Conservation (phyloP, 805 yeast species). For the Cyberlindnera nakhonratchasimensis region DNA sequence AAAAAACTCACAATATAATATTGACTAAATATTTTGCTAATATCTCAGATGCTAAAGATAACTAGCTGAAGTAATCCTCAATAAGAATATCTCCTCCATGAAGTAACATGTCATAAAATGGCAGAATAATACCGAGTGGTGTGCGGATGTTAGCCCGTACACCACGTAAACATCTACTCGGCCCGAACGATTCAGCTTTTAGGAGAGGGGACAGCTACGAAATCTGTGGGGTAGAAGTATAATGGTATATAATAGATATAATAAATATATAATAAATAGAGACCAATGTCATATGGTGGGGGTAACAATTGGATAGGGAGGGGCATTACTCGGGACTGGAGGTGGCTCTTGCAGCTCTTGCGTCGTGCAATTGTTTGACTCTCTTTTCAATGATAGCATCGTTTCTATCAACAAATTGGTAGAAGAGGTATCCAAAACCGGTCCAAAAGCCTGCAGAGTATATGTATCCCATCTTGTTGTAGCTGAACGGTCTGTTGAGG, state of each 20-base stretch:
- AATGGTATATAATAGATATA: neutral
- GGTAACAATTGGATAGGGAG: neutral
- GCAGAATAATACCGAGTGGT: too few relatives aligned
- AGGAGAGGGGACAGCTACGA: too few relatives aligned
- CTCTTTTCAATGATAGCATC: slow-evolving; percentile 37
- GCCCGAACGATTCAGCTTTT: too few relatives aligned
- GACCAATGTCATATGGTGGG: neutral
- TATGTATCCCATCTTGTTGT: slow-evolving; percentile 38
- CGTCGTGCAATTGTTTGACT: slow-evolving; percentile 34
- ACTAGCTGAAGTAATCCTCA: too few relatives aligned
- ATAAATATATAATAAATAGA: neutral
- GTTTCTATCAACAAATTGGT: slow-evolving; percentile 37
- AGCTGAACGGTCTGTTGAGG: slow-evolving; percentile 37
- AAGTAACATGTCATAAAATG: too few relatives aligned
- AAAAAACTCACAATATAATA: too few relatives aligned
- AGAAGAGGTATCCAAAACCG: slow-evolving; percentile 39
- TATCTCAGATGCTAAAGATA: too few relatives aligned
- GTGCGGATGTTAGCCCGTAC: too few relatives aligned
- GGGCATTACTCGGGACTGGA: slow-evolving; percentile 1
- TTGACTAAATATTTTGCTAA: too few relatives aligned
- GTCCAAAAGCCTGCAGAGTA: slow-evolving; percentile 44
- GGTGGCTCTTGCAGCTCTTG: slow-evolving; percentile 32
- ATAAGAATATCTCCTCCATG: too few relatives aligned
- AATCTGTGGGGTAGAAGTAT: too few relatives aligned
- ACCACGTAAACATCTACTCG: too few relatives aligned